Evolutionary conservation across 2,329 filamentous ascomycete genomes (phyloP), one percentile per base, ranked within the genome.

Genomic region (Chrysoporthe puriensis): DNA sequence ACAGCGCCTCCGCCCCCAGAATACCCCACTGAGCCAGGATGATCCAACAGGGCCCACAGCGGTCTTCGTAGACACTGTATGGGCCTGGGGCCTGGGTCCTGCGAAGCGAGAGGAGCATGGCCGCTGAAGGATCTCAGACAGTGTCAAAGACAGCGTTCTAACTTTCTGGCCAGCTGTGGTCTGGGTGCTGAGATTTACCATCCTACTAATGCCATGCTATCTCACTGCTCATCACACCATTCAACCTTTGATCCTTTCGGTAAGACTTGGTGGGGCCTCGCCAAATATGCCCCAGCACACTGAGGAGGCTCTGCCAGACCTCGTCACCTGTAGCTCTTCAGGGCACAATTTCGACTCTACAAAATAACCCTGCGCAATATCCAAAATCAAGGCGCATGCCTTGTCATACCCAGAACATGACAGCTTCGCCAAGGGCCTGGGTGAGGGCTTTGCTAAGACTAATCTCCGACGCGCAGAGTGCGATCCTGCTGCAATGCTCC

Each of bases 381-480:
- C 26, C 57, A 61, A 58, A 65, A 60, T 11, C 62, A 66, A 66
- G 66, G 57, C 63, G 26, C 43, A 52, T 42, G 62, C 66, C 66
- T 50, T 64, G 62, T 60, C 40, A 18, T 50, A n/a, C n/a, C 56
- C 61, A n/a, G 48, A 42, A 26, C 52, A 42, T 32, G 44, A 61
- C 63, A 43, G 18, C 66, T 60, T 59, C 62, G 62, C 62, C 57
- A 57, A 64, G 18, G 52, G 36, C 57, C 26, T 13, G 13, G n/a
- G 16, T 36, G 44, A 18, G 2, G 50, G 40, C 21, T 32, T 44
- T 26, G 36, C 36, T 14, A 42, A 26, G 57, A 43, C 34, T 21
- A 63, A 56, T 56, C 21, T 63, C 50, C 62, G 50, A 56, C 43
- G 18, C 56, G 61, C 46, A 44, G 43, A 26, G 40, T 48, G 36